Base-by-base conservation (phyloP, 2,329 filamentous ascomycete species). In the Paracorniculantispora psalliotae region DNA sequence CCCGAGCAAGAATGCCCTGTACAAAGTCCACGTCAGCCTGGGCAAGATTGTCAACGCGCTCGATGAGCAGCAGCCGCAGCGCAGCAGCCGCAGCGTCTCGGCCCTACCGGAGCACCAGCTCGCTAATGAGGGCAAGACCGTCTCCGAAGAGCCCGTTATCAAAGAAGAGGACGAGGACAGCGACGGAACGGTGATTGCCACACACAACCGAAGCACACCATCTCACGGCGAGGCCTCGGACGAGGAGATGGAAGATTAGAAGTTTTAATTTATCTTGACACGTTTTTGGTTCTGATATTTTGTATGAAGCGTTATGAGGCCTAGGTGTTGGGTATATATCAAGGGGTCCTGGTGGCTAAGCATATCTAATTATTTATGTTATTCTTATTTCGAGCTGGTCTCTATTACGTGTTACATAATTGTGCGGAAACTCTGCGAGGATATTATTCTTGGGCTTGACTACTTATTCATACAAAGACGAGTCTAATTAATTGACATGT, bases 31-130 rank as follows among this genome's bases (percentile, higher is more conserved):
- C 65, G 81, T 88, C 63, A 80, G 77, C 61, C 73, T 89, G 1
- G 85, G 85, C 65, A 88, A 88, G 73, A 87, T 88, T 57, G 84
- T 88, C 63, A 87, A 87, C 66, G 71, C 71, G 33, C 77, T 87
- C 3, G 80, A 81, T 59, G 81, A 80, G 67, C 69, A 68, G 62
- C 69, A 73, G 57, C 69, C 69, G 2, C 66, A 73, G 28, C 73
- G 75, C 25, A 75, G 71, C 9, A 81, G 79, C 65, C 73, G 78
- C 30, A 78, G 76, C 56, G 71, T 72, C 15, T 81, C 79, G 0
- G 67, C 76, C 10, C 58, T 61, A 1, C 57, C 64, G 10, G 72
- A 71, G n/a, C 63, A 64, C 21, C 69, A 67, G 48, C 61, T 65
- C n/a, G n/a, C n/a, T 1, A 62, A 66, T 2, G 75, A 75, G 41